Conservation (phyloP, 257 asterid genomes). For the Gentiana dahurica region DNA sequence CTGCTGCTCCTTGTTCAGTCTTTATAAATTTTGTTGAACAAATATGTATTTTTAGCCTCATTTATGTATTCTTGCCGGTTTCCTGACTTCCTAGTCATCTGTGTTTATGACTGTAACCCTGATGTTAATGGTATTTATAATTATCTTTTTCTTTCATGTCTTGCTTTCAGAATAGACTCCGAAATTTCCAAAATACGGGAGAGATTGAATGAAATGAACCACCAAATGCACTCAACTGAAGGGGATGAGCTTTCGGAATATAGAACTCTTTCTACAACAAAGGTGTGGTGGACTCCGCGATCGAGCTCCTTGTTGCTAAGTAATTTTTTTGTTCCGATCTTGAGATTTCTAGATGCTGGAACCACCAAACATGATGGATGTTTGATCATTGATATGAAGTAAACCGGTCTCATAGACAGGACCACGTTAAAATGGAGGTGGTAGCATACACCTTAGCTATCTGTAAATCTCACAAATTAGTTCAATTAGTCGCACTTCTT, state of each 20-base stretch:
- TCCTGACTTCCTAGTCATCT: background rate
- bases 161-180: slow-evolving; percentile 96
- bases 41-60: too few relatives aligned
- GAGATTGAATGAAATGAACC: slow-evolving; percentile 45
- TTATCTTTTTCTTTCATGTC: slow-evolving; percentile 24
- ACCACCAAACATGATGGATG: background rate
- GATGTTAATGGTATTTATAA: slow-evolving; percentile 28
- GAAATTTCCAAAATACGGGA: slow-evolving; percentile 68
- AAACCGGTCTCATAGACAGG: too few relatives aligned
- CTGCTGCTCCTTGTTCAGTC: too few relatives aligned
- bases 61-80: too few relatives aligned
- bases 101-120: slow-evolving; percentile 1
- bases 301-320: slow-evolving; percentile 1
- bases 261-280: slow-evolving; percentile 31
- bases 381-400: background rate
- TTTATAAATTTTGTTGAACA: background rate
- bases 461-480: too few relatives aligned
- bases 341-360: slow-evolving; percentile 2
- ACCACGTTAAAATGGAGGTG: background rate
- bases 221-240: slow-evolving; percentile 33
- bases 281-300: slow-evolving; percentile 40
- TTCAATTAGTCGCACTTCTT: too few relatives aligned
- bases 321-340: slow-evolving; percentile 3
- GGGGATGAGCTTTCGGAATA: slow-evolving; percentile 24
- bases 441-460: background rate